A percentile compares a stretch with the other conserved stretches of the same genome.
Evolutionary conservation across 257 asterid genomes (phyloP).

Genomic region (Thymus mandschuricus): DNA sequence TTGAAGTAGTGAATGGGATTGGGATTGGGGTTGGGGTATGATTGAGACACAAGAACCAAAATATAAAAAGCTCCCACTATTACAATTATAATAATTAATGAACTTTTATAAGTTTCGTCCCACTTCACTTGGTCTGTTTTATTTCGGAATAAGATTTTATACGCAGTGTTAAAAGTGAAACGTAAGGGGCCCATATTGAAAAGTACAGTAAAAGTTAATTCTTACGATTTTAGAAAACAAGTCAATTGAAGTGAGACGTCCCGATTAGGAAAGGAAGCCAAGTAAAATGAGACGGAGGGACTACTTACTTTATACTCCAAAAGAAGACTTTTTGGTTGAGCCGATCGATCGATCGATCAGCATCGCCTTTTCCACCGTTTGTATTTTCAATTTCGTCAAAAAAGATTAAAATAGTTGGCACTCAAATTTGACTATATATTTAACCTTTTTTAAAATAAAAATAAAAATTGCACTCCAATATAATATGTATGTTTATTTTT

Average conservation of each 20-base stretch:
- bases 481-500: too few relatives aligned
- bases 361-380: conserved; percentile 27
- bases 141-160: too few relatives aligned
- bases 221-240: too few relatives aligned
- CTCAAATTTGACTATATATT: background rate
- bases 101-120: too few relatives aligned
- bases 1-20: background rate
- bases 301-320: background rate
- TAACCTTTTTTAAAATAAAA: background rate
- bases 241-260: too few relatives aligned
- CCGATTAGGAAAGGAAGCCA: too few relatives aligned
- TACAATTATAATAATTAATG: background rate
- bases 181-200: too few relatives aligned
- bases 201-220: too few relatives aligned
- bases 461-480: background rate
- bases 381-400: conserved; percentile 16
- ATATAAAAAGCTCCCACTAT: background rate
- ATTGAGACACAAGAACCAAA: conserved; percentile 17
- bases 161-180: too few relatives aligned
- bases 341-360: background rate
- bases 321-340: conserved; percentile 16
- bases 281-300: too few relatives aligned
- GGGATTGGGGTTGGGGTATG: conserved; percentile 1
- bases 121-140: too few relatives aligned
- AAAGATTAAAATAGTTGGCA: conserved; percentile 7